Conservation (phyloP, 306 rosid species). For the Nissolia schottii region DNA sequence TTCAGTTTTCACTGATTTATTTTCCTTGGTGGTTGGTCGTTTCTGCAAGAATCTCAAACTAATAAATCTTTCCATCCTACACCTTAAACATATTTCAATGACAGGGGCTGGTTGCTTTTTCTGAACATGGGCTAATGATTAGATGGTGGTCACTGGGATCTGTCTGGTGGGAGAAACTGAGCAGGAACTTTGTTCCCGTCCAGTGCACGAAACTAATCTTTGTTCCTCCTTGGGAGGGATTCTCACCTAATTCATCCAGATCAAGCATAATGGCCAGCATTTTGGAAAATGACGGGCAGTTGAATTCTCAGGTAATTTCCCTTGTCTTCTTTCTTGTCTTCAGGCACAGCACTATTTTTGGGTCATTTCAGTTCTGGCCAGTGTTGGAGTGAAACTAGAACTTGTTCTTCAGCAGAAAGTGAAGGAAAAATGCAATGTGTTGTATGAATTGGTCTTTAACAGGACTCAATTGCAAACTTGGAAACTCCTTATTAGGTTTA, state of each 20-base stretch:
- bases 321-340: neutral
- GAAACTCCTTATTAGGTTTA: conserved; percentile 1
- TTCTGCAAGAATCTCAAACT: conserved; percentile 23
- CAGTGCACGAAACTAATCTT: conserved; percentile 92
- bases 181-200: conserved; percentile 78
- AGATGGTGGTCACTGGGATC: conserved; percentile 99
- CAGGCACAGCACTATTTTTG: neutral
- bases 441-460: conserved; percentile 1
- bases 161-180: conserved; percentile 95
- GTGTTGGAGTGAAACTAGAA: conserved; percentile 1
- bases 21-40: neutral
- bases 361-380: neutral
- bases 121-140: conserved; percentile 90
- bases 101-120: conserved; percentile 92
- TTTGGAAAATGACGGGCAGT: conserved; percentile 46
- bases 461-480: conserved; percentile 9
- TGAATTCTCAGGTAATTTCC: conserved; percentile 50
- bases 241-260: conserved; percentile 91
- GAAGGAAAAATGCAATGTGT: conserved; percentile 13
- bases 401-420: neutral
- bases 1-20: neutral
- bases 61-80: conserved; percentile 6
- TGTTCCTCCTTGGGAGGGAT: conserved; percentile 99
- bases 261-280: conserved; percentile 90
- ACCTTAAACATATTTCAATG: conserved; percentile 21